Evolutionary conservation across 108 stramenopile species (phyloP).

Genomic region (Nitzschia palea): DNA sequence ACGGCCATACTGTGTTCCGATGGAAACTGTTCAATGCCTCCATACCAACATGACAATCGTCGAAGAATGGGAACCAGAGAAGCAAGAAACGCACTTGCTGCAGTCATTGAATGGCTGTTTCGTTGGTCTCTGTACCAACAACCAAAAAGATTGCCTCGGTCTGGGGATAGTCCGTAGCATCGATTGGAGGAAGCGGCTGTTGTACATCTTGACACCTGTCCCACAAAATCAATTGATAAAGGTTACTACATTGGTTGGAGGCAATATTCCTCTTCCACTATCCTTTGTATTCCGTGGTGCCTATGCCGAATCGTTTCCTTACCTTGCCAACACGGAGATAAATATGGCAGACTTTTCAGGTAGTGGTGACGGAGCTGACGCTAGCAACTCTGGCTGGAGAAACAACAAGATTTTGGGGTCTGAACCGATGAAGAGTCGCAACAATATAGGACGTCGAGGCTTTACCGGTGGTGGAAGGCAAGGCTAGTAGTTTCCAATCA

Average conservation of each 20-base stretch:
- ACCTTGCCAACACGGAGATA: slow-evolving; percentile 23
- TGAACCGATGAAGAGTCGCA: slow-evolving; percentile 78
- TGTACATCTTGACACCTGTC: slow-evolving; percentile 71
- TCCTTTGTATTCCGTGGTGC: slow-evolving; percentile 66
- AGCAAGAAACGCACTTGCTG: slow-evolving; percentile 28
- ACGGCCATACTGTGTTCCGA: slow-evolving; percentile 45
- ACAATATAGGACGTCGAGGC: slow-evolving; percentile 51
- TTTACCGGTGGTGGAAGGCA: not conserved
- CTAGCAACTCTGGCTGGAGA: not conserved
- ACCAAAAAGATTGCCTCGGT: slow-evolving; percentile 50
- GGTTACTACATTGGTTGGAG: slow-evolving; percentile 46
- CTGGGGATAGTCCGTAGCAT: slow-evolving; percentile 81
- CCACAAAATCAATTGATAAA: slow-evolving; percentile 7
- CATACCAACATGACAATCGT: slow-evolving; percentile 24
- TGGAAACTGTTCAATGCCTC: slow-evolving; percentile 45
- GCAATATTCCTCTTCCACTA: slow-evolving; percentile 60
- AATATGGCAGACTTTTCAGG: slow-evolving; percentile 8
- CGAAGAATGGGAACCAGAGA: slow-evolving; percentile 3
- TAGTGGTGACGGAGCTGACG: not conserved
- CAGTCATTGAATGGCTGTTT: slow-evolving; percentile 68
- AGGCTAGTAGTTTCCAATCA: too few species aligned
- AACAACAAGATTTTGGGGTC: slow-evolving; percentile 41
- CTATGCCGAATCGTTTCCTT: slow-evolving; percentile 74
- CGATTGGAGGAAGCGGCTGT: slow-evolving; percentile 49
- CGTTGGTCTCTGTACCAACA: slow-evolving; percentile 65